Evolutionary conservation across 176 grass and related monocot genomes (phyloP).

Genomic region (Triticum turgidum): DNA sequence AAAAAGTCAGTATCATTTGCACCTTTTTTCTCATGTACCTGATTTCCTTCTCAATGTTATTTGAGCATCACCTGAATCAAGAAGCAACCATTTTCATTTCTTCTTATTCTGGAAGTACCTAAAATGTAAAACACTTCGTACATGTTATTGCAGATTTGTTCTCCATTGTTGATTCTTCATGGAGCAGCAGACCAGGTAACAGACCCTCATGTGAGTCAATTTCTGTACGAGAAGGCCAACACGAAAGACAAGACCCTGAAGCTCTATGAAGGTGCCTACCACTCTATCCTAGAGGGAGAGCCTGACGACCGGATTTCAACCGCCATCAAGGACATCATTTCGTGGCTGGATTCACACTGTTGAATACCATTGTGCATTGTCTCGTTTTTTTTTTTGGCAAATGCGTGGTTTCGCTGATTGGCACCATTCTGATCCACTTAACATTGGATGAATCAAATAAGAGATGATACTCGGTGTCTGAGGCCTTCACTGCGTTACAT

Average conservation of each 20-base stretch:
- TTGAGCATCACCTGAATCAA: not conserved
- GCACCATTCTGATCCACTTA: not conserved
- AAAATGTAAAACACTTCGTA: not conserved
- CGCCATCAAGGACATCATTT: conserved; percentile 78
- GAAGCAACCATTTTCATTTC: not conserved
- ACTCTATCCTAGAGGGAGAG: conserved; percentile 86
- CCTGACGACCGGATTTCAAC: conserved; percentile 69
- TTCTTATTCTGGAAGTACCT: not conserved
- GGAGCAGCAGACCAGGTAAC: conserved; percentile 95
- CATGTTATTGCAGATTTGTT: conserved; percentile 45
- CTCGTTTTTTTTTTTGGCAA: no score
- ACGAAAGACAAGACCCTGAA: conserved; percentile 83
- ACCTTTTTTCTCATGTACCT: conserved; percentile 4
- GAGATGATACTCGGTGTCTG: not conserved
- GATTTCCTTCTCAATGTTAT: not conserved
- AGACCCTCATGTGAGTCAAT: conserved; percentile 79
- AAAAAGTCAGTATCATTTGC: conserved; percentile 42
- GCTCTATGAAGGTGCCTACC: conserved; percentile 79
- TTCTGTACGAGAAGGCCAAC: conserved; percentile 68
- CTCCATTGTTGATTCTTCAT: conserved; percentile 91
- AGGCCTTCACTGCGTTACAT: not conserved
- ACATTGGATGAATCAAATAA: not conserved
- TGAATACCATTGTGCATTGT: not conserved
- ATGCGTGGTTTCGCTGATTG: not conserved
- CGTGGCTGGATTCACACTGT: conserved; percentile 81